Evolutionary conservation across 1,284 basidiomycete genomes (phyloP).

Genomic region (Sphagnurus paluster): DNA sequence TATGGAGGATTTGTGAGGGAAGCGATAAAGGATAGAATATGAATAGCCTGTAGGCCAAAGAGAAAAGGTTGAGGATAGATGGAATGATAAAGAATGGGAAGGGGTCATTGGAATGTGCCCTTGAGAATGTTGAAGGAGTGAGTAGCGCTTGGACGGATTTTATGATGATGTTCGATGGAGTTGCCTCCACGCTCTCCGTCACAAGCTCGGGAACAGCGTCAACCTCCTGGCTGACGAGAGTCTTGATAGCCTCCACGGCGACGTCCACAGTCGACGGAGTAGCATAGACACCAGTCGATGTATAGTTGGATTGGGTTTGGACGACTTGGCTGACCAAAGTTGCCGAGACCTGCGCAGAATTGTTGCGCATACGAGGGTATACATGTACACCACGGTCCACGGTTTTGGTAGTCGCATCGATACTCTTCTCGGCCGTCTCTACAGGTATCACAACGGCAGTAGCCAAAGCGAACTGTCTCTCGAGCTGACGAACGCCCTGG

Average conservation of each 20-base stretch:
- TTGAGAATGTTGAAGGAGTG: constrained; percentile 23
- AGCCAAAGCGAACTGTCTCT: constrained; percentile 47
- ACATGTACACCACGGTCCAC: constrained; percentile 50
- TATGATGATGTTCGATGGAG: constrained; percentile 22
- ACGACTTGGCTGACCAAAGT: constrained; percentile 43
- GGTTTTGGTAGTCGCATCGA: constrained; percentile 55
- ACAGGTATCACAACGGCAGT: constrained; percentile 25
- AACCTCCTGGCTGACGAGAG: constrained; percentile 38
- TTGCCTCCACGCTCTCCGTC: constrained; percentile 32
- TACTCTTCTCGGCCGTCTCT: constrained; percentile 44
- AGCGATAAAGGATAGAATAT: constrained; percentile 46
- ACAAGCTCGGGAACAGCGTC: constrained; percentile 33
- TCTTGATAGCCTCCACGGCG: constrained; percentile 34
- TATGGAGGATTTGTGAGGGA: constrained; percentile 37
- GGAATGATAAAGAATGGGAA: constrained; percentile 31
- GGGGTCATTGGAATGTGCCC: constrained; percentile 3
- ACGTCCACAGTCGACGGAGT: constrained; percentile 34
- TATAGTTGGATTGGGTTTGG: constrained; percentile 41
- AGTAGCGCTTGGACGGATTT: constrained; percentile 23
- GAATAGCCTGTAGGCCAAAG: constrained; percentile 44
- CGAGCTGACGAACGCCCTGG: constrained; percentile 61
- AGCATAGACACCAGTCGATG: constrained; percentile 49
- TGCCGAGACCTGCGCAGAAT: constrained; percentile 50
- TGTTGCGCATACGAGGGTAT: constrained; percentile 41
- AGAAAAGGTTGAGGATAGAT: constrained; percentile 43